phyloP scores from a whole-genome alignment of 2,329 filamentous ascomycete genomes.

The Colletotrichum sp. region DNA sequence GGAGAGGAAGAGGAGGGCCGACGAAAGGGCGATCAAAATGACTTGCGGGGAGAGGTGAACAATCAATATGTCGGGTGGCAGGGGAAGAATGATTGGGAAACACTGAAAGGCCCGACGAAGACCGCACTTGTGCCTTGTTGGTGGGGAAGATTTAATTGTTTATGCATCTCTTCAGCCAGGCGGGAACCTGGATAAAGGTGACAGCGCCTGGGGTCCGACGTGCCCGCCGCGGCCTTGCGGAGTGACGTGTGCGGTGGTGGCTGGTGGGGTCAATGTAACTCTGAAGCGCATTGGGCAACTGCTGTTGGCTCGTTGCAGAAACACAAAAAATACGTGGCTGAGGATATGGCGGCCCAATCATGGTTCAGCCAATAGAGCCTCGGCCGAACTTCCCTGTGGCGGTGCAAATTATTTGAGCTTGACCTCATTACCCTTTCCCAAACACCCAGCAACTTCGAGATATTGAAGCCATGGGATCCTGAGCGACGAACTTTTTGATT shows the following conservation, averaged over 20 bases:
- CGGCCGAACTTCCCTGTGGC: constrained; percentile 10
- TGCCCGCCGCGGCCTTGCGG: constrained; percentile 6
- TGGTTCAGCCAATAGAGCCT: background rate
- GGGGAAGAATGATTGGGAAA: background rate
- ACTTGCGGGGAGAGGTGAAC: background rate
- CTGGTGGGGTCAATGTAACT: constrained; percentile 17
- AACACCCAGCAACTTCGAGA: background rate
- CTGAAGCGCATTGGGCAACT: background rate
- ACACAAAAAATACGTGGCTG: constrained; percentile 16
- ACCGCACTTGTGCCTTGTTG: constrained; percentile 1
- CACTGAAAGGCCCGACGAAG: constrained; percentile 3
- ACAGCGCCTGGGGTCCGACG: constrained; percentile 14
- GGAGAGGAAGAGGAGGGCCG: background rate
- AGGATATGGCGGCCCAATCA: background rate
- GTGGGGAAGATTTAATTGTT: constrained; percentile 20
- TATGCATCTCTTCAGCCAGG: constrained; percentile 18
- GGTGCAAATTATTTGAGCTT: constrained; percentile 20
- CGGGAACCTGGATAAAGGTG: constrained; percentile 18
- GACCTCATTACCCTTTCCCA: constrained; percentile 23
- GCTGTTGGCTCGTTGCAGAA: background rate
- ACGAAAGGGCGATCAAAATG: background rate
- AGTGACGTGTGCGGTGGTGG: constrained; percentile 25
- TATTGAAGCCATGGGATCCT: constrained; percentile 8
- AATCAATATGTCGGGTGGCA: constrained; percentile 9
- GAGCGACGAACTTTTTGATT: background rate